Evolutionary conservation across 1,284 basidiomycete genomes (phyloP), one percentile per base, ranked within the genome.

Genomic region (Rhodotorula sp.): DNA sequence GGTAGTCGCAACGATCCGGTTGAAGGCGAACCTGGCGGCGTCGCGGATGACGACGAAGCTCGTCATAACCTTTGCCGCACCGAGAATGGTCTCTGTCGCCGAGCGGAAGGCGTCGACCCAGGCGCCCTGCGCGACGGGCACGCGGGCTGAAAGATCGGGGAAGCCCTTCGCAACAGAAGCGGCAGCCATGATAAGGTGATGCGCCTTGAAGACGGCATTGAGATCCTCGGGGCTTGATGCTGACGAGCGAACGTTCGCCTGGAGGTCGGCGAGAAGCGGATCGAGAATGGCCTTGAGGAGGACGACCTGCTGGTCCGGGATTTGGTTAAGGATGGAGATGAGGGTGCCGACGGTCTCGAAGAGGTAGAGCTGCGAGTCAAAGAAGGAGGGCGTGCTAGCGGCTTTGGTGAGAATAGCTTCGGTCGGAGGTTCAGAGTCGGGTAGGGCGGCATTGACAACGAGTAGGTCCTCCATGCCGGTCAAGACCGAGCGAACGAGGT

Each of bases 161-260:
- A 99, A 99, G 13, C 97, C 97, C 81, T 98, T 97, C 58, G 94
- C 91, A 64, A 99, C 87, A 77, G 92, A 92, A 24, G 94, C 94
- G 20, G 98, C 84, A 2, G 94, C 95, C 86, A 97, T 90, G 78
- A 99, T 91, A 74, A 90, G 85, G 81, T 99, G 95, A 78, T 99
- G 96, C n/a, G 94, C 87, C 79, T 89, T 89, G 57, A 98, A 84
- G 73, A 97, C 88, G 9, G 89, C 86, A 57, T 89, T 80, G 11
- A 90, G 81, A 75, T 92, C 89, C 47, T 76, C 77, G 5, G 83
- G 22, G 65, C 74, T 74, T 88, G 87, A 54, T 93, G 82, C 74
- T 85, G 89, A 51, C 84, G 81, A 64, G 15, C 69, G 59, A 18
- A 70, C 62, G 28, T 64, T 65, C 15, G 62, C 57, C 11, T 88